Evolutionary conservation across 805 yeast species (phyloP).

Genomic region (Brettanomyces nanus): DNA sequence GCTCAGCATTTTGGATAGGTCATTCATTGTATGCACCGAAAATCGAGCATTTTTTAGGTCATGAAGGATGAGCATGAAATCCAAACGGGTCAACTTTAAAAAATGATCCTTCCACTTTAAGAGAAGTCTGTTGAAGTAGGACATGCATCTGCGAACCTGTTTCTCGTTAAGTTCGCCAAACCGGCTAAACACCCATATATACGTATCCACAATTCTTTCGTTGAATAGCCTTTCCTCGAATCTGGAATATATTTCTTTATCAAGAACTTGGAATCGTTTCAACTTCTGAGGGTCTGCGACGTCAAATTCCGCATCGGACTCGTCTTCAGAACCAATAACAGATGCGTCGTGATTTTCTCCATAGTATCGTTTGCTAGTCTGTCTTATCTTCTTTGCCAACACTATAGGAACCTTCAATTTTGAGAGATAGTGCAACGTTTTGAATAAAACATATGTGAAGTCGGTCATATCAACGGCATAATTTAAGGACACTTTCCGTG

Average conservation of each 20-base stretch:
- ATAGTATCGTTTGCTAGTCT: conserved; percentile 3
- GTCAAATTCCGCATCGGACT: conserved; percentile 18
- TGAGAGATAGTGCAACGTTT: conserved; percentile 58
- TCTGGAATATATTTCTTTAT: conserved; percentile 13
- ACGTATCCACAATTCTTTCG: conserved; percentile 56
- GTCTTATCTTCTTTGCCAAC: conserved; percentile 14
- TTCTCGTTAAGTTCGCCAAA: conserved; percentile 53
- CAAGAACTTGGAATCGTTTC: conserved; percentile 13
- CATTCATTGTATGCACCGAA: conserved; percentile 40
- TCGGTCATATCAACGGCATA: conserved; percentile 56
- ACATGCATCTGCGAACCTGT: conserved; percentile 54
- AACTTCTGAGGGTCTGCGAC: conserved; percentile 6
- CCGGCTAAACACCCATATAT: conserved; percentile 50
- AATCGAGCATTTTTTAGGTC: conserved; percentile 45
- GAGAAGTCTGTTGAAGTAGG: conserved; percentile 65
- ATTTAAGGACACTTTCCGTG: conserved; percentile 53
- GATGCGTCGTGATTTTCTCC: conserved; percentile 18
- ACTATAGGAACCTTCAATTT: conserved; percentile 35
- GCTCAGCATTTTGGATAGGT: conserved; percentile 55
- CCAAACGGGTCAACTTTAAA: conserved; percentile 56
- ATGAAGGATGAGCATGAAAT: conserved; percentile 56
- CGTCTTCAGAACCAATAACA: conserved; percentile 19
- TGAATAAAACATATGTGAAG: conserved; percentile 55
- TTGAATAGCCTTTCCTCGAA: conserved; percentile 42
- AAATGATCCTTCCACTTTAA: conserved; percentile 50